Evolutionary conservation across 1,139 yeast genomes (phyloP).

Genomic region (Zygosaccharomyces pseudobailii): DNA sequence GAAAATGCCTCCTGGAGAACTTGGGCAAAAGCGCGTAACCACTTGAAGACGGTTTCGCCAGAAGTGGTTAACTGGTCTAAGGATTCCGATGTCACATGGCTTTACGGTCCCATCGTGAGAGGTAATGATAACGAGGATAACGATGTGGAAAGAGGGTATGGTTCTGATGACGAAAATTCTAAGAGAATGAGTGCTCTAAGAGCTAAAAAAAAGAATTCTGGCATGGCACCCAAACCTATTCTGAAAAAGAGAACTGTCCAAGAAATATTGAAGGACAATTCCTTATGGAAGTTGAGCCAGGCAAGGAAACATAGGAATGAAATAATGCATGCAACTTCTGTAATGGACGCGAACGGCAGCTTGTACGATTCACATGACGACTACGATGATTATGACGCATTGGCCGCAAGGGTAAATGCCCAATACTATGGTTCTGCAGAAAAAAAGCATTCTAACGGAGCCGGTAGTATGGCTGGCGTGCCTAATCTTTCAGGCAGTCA

Average conservation of each 20-base stretch:
- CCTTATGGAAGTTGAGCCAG: constrained; percentile 34
- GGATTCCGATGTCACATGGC: constrained; percentile 75
- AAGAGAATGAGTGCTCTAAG: constrained; percentile 18
- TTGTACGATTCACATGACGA: constrained; percentile 14
- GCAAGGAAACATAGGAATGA: constrained; percentile 33
- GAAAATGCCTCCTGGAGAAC: constrained; percentile 86
- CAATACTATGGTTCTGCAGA: constrained; percentile 38
- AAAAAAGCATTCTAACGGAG: background rate
- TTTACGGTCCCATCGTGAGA: constrained; percentile 58
- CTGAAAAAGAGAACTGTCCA: constrained; percentile 76
- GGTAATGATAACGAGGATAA: constrained; percentile 25
- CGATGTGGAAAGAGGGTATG: constrained; percentile 20
- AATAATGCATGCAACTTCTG: constrained; percentile 21
- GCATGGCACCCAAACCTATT: constrained; percentile 54
- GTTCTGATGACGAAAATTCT: constrained; percentile 40
- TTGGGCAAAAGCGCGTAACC: constrained; percentile 73
- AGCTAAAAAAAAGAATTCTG: constrained; percentile 20
- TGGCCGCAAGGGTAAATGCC: constrained; percentile 56
- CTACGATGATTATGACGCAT: constrained; percentile 49
- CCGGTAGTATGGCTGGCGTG: background rate
- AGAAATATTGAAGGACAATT: constrained; percentile 46
- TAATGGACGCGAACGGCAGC: constrained; percentile 24
- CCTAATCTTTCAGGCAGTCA: background rate
- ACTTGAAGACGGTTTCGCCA: constrained; percentile 64
- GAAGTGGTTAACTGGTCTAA: constrained; percentile 75